A percentile compares a stretch with the other conserved stretches of the same genome.
Evolutionary conservation across 768 basidiomycete species (phyloP).

Genomic region (Mycena amicta): DNA sequence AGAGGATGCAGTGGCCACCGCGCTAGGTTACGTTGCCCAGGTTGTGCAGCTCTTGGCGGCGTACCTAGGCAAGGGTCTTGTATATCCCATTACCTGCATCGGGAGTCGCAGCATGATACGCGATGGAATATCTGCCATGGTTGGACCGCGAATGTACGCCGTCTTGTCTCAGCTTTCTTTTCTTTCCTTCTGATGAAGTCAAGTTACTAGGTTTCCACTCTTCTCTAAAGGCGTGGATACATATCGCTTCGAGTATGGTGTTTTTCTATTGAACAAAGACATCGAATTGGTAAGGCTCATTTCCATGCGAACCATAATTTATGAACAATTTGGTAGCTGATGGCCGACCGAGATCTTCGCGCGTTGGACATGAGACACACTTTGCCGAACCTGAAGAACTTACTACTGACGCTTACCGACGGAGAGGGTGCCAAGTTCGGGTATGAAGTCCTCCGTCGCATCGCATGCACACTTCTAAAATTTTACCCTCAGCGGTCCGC

Average conservation of each 20-base stretch:
- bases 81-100: constrained; percentile 89
- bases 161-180: neutral
- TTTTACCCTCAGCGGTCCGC: constrained; percentile 6
- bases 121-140: constrained; percentile 93
- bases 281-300: constrained; percentile 79
- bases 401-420: constrained; percentile 82
- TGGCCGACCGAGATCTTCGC: constrained; percentile 86
- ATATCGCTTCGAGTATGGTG: constrained; percentile 97
- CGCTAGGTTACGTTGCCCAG: constrained; percentile 89
- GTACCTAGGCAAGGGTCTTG: constrained; percentile 73
- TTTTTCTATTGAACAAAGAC: constrained; percentile 95
- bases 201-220: constrained; percentile 78
- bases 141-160: constrained; percentile 89
- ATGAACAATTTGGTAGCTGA: constrained; percentile 57
- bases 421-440: constrained; percentile 54
- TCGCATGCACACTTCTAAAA: constrained; percentile 23
- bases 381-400: constrained; percentile 93
- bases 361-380: constrained; percentile 95
- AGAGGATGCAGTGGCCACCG: constrained; percentile 86
- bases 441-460: constrained; percentile 19
- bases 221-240: constrained; percentile 94
- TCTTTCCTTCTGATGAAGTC: constrained; percentile 6
- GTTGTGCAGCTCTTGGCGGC: constrained; percentile 80
- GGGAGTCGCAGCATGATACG: constrained; percentile 90
- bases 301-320: constrained; percentile 2